Evolutionary conservation across 192 early-diverging fungal species (phyloP).

Genomic region (Gryganskiella cystojenkinii): DNA sequence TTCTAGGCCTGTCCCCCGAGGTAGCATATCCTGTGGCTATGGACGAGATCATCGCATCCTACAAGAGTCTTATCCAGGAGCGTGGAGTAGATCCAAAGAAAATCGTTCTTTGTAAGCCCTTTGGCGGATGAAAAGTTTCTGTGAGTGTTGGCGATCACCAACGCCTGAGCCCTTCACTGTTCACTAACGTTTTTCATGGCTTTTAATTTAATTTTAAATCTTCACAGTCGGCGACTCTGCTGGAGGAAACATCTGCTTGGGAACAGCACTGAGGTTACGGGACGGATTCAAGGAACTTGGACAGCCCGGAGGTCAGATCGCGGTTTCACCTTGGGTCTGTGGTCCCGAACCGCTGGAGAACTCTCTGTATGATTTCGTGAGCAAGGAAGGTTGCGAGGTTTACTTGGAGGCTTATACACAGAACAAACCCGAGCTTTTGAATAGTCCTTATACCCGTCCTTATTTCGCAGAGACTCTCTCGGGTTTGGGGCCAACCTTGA

Average conservation of each 20-base stretch:
- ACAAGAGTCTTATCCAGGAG: conserved; percentile 15
- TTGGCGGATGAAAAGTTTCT: background rate
- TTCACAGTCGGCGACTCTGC: conserved; percentile 34
- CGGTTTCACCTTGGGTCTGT: conserved; percentile 33
- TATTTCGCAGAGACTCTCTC: background rate
- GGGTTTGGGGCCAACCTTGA: conserved; percentile 19
- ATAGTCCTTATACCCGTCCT: conserved; percentile 13
- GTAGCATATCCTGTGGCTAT: conserved; percentile 26
- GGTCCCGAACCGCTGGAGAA: conserved; percentile 6
- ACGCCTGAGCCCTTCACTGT: background rate
- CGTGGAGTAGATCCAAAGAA: conserved; percentile 12
- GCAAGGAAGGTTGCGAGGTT: conserved; percentile 17
- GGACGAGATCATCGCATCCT: conserved; percentile 32
- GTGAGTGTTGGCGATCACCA: background rate
- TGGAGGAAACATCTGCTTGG: conserved; percentile 29
- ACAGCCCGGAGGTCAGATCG: conserved; percentile 14
- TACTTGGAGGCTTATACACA: conserved; percentile 25
- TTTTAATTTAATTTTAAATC: background rate
- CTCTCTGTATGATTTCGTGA: conserved; percentile 30
- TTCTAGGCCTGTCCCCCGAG: conserved; percentile 31
- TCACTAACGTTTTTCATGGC: background rate
- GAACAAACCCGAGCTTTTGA: conserved; percentile 3
- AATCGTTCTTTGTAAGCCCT: conserved; percentile 28
- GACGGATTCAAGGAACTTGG: conserved; percentile 16
- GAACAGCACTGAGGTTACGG: conserved; percentile 18